Evolutionary conservation across 2,329 filamentous ascomycete genomes (phyloP).

Genomic region (Coniella lustricola): DNA sequence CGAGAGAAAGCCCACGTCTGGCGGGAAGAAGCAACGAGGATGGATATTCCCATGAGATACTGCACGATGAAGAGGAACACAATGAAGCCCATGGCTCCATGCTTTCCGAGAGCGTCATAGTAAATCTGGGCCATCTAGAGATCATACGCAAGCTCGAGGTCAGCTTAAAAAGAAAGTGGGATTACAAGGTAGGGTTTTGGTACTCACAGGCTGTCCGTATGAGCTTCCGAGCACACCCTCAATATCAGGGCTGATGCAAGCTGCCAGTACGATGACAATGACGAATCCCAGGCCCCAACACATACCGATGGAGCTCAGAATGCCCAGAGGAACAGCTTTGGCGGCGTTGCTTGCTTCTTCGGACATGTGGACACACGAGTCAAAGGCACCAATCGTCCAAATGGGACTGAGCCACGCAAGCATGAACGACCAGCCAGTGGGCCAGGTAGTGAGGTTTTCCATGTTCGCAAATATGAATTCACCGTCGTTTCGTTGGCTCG

Average conservation of each 20-base stretch:
- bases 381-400: slow-evolving; percentile 53
- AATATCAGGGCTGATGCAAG: slow-evolving; percentile 48
- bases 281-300: slow-evolving; percentile 49
- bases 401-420: slow-evolving; percentile 54
- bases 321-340: slow-evolving; percentile 51
- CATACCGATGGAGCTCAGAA: slow-evolving; percentile 49
- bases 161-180: too few species aligned
- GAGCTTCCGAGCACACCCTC: slow-evolving; percentile 37
- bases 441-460: slow-evolving; percentile 52
- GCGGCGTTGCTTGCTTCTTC: slow-evolving; percentile 56
- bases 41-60: slow-evolving; percentile 54
- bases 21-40: slow-evolving; percentile 50
- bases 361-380: slow-evolving; percentile 46
- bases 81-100: slow-evolving; percentile 52
- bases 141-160: neutral
- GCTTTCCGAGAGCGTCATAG: slow-evolving; percentile 53
- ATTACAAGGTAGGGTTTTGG: too few species aligned
- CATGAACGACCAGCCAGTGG: slow-evolving; percentile 51
- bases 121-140: slow-evolving; percentile 42
- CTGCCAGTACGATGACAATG: slow-evolving; percentile 49
- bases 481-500: slow-evolving; percentile 31
- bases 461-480: slow-evolving; percentile 49
- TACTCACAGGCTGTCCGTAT: slow-evolving; percentile 53
- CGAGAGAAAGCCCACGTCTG: slow-evolving; percentile 59
- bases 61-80: slow-evolving; percentile 52